Evolutionary conservation across 2,329 filamentous ascomycete species (phyloP).

Genomic region (Botrytis fragariae): DNA sequence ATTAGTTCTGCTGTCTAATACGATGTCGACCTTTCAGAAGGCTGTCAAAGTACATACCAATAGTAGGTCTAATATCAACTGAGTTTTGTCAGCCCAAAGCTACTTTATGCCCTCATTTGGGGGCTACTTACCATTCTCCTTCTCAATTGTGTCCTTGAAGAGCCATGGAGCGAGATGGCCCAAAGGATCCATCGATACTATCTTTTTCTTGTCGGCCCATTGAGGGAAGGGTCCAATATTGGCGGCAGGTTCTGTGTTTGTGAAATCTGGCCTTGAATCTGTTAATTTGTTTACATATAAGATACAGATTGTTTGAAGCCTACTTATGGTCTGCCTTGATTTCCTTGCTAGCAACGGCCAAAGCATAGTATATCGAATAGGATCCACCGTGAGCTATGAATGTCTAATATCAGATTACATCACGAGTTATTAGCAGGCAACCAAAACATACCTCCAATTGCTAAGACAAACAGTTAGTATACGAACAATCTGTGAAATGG

Average conservation of each 20-base stretch:
- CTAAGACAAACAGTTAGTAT: conserved; percentile 40
- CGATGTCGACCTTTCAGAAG: neutral
- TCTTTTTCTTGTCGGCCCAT: conserved; percentile 89
- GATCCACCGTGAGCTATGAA: conserved; percentile 74
- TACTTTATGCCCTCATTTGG: neutral
- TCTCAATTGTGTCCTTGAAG: conserved; percentile 74
- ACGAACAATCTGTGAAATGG: neutral
- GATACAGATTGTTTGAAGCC: conserved; percentile 20
- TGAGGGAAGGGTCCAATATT: conserved; percentile 84
- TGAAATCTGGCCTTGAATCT: conserved; percentile 58
- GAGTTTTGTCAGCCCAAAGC: conserved; percentile 26
- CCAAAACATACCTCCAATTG: conserved; percentile 54
- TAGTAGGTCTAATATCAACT: conserved; percentile 41
- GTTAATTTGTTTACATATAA: neutral
- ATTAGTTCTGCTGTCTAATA: conserved; percentile 23
- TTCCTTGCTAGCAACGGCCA: conserved; percentile 89
- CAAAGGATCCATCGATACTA: conserved; percentile 95
- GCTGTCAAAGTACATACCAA: conserved; percentile 30
- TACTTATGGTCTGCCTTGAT: conserved; percentile 75
- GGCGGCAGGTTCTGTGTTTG: conserved; percentile 88
- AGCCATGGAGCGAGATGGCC: conserved; percentile 85
- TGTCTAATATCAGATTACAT: neutral
- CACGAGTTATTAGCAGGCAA: neutral
- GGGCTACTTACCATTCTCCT: conserved; percentile 58
- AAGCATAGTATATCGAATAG: conserved; percentile 92